Percentiles rank a stretch among this genome's conserved stretches.
Conservation (phyloP, 805 yeast genomes). For the Kazachstania kunashirensis region DNA sequence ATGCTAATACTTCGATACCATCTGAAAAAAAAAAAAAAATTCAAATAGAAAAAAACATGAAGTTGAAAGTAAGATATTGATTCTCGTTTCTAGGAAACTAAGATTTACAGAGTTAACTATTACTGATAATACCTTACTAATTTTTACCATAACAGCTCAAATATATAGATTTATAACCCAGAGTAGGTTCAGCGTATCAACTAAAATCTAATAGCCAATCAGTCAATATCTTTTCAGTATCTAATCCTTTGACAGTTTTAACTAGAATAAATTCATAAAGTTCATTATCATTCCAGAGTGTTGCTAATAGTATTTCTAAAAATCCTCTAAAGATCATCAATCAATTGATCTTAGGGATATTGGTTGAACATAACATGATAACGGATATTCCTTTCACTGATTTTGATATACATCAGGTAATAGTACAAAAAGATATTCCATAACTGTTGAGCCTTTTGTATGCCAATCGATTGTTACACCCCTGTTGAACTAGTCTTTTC, state of each 20-base stretch:
- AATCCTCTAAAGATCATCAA: constrained; percentile 19
- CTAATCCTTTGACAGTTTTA: constrained; percentile 15
- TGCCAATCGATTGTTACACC: constrained; percentile 19
- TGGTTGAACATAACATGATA: neutral
- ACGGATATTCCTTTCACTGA: constrained; percentile 11
- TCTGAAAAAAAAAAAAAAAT: too few species aligned
- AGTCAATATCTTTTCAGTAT: constrained; percentile 15
- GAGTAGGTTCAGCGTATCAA: too few species aligned
- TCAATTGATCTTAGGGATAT: constrained; percentile 13
- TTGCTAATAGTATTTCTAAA: constrained; percentile 18
- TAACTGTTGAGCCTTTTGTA: constrained; percentile 25
- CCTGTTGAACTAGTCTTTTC: constrained; percentile 17
- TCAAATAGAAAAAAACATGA: too few species aligned
- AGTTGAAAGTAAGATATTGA: too few species aligned
- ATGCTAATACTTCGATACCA: too few species aligned
- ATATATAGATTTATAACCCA: too few species aligned
- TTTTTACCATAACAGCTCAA: too few species aligned
- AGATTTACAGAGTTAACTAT: too few species aligned
- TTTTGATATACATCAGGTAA: constrained; percentile 19
- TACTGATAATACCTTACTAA: too few species aligned
- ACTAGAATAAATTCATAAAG: constrained; percentile 19
- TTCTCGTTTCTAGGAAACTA: too few species aligned
- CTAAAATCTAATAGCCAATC: constrained; percentile 19
- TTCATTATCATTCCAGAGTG: constrained; percentile 22
- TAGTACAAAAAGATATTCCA: constrained; percentile 25